phyloP scores from a whole-genome alignment of 495 filamentous ascomycete species.

The Talaromyces adpressus region DNA sequence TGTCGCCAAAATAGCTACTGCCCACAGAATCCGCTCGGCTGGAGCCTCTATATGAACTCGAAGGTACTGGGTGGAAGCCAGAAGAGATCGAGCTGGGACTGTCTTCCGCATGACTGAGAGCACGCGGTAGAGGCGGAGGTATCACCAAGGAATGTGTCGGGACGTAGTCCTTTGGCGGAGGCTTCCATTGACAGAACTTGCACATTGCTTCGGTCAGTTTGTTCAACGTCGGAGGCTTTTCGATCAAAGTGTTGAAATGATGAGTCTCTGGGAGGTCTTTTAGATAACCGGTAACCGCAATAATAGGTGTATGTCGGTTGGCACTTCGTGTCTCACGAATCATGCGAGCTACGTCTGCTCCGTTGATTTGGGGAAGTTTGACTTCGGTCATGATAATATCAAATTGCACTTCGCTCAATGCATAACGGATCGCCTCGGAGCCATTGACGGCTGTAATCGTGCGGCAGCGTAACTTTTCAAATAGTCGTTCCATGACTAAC shows the following conservation, averaged over 20 bases:
- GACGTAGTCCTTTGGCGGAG: conserved; percentile 49
- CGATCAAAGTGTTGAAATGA: conserved; percentile 88
- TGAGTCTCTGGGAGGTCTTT: conserved; percentile 92
- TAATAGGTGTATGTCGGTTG: conserved; percentile 90
- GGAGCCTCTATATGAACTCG: conserved; percentile 67
- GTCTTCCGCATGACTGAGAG: conserved; percentile 57
- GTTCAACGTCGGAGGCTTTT: conserved; percentile 87
- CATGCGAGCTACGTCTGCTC: conserved; percentile 93
- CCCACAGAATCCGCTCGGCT: conserved; percentile 80
- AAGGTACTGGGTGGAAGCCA: conserved; percentile 58
- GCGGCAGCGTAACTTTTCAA: conserved; percentile 90
- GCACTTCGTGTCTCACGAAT: conserved; percentile 90
- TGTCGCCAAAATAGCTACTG: conserved; percentile 79
- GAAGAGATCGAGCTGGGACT: conserved; percentile 82
- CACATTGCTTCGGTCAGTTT: conserved; percentile 83
- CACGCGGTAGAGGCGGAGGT: conserved; percentile 53
- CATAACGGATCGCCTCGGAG: conserved; percentile 82
- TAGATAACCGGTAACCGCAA: conserved; percentile 94
- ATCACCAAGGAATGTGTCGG: conserved; percentile 46
- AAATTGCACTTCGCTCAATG: conserved; percentile 84
- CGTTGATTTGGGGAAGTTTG: conserved; percentile 88
- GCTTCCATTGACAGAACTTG: conserved; percentile 88
- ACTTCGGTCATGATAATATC: conserved; percentile 98
- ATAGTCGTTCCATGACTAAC: conserved; percentile 91
- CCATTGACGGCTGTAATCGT: conserved; percentile 90